A percentile compares a stretch with the other conserved stretches of the same genome.
These are phyloP conservation scores for Strigomonas culicis DNA, from an alignment of 208 protist species.

Conservation along the genomic window DNA sequence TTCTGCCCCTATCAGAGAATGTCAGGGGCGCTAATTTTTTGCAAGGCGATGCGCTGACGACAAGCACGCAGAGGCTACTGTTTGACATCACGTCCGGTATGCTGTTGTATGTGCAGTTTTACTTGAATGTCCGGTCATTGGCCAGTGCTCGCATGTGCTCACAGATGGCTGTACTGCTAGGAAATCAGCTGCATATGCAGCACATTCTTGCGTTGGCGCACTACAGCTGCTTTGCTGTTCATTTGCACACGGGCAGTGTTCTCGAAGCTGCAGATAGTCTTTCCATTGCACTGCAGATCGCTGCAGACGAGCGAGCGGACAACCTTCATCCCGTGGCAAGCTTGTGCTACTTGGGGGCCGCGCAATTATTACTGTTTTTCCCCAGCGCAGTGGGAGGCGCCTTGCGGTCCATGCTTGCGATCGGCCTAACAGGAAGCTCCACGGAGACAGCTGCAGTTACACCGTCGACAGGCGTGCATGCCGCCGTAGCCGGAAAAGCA, in stretches of 20 bases:
- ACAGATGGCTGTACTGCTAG: conserved; percentile 62
- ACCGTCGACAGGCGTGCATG: no score
- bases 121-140: conserved; percentile 55
- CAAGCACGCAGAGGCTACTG: conserved; percentile 50
- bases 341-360: not conserved
- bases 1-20: not conserved
- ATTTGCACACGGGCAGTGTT: conserved; percentile 38
- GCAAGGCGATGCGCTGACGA: not conserved
- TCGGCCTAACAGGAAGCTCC: no score
- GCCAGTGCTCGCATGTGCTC: conserved; percentile 55
- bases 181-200: conserved; percentile 69
- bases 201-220: conserved; percentile 64
- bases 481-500: not conserved
- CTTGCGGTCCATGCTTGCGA: not conserved
- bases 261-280: conserved; percentile 71
- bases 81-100: conserved; percentile 73
- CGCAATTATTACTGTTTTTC: not conserved
- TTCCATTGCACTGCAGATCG: conserved; percentile 71
- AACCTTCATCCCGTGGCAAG: no score
- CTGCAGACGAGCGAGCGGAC: no score
- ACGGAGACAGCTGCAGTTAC: no score
- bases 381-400: not conserved
- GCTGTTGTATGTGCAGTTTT: conserved; percentile 73
- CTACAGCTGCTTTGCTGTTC: conserved; percentile 63
- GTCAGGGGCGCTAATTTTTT: not conserved